Evolutionary conservation across 73 alveolate species (phyloP).

Genomic region (Uronychia binucleata): DNA sequence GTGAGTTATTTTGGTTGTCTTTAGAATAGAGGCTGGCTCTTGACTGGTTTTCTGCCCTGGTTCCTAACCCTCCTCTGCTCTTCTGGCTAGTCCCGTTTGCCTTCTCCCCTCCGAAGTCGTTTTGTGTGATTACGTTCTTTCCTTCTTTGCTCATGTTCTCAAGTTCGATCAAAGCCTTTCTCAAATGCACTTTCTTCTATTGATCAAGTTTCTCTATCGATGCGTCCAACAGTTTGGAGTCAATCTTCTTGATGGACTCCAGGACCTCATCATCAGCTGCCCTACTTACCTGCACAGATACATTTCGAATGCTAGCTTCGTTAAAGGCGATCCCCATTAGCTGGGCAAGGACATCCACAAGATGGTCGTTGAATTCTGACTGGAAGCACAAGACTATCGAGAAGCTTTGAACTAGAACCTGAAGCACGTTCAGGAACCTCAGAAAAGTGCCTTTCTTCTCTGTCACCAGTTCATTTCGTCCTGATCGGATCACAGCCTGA

Average conservation of each 20-base stretch:
- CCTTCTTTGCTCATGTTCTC: conserved; percentile 26
- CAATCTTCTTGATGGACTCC: conserved; percentile 15
- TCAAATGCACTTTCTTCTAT: conserved; percentile 24
- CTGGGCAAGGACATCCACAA: conserved; percentile 38
- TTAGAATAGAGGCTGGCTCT: background rate
- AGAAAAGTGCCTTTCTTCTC: conserved; percentile 51
- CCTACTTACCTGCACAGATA: background rate
- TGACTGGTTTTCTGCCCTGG: background rate
- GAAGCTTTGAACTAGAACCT: conserved; percentile 33
- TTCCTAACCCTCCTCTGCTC: background rate
- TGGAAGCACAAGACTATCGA: conserved; percentile 42
- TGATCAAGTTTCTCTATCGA: conserved; percentile 23
- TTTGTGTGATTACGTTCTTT: conserved; percentile 15
- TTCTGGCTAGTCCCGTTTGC: background rate
- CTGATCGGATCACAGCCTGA: conserved; percentile 26
- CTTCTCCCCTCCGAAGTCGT: background rate
- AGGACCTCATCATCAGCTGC: conserved; percentile 1
- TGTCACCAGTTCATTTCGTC: conserved; percentile 24
- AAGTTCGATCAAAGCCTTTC: conserved; percentile 32
- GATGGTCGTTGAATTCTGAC: conserved; percentile 30
- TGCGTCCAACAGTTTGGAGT: conserved; percentile 25
- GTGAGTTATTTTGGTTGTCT: background rate
- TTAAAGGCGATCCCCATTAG: background rate
- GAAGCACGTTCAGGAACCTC: conserved; percentile 48
- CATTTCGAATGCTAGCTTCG: background rate